Percentiles rank a stretch among this genome's conserved stretches.
Conservation (phyloP, 441 rosid species). For the Erodium trifolium region DNA sequence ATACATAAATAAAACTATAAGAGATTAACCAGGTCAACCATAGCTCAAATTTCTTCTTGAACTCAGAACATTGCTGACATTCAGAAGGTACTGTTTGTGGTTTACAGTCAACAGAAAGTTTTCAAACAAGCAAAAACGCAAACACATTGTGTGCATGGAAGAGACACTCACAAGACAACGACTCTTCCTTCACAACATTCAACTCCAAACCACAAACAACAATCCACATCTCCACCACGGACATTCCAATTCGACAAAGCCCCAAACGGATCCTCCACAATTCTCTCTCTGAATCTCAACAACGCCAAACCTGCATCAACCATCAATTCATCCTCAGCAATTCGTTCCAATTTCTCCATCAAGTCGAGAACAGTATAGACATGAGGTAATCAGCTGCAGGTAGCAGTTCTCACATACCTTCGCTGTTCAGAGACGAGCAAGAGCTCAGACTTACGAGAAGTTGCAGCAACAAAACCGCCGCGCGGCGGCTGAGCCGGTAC, state of each 20-base stretch:
- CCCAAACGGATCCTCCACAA: slow-evolving; percentile 61
- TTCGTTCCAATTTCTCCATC: background rate
- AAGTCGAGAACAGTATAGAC: too few relatives aligned
- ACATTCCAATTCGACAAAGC: slow-evolving; percentile 56
- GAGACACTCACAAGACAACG: slow-evolving; percentile 48
- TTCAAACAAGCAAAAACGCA: background rate
- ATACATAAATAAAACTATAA: too few relatives aligned
- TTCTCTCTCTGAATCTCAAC: slow-evolving; percentile 50
- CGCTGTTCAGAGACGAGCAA: slow-evolving; percentile 37
- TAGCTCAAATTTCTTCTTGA: background rate
- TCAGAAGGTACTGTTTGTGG: background rate
- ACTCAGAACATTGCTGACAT: too few relatives aligned
- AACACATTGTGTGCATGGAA: slow-evolving; percentile 5
- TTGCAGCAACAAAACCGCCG: slow-evolving; percentile 18
- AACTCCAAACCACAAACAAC: slow-evolving; percentile 75
- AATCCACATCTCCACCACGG: slow-evolving; percentile 22
- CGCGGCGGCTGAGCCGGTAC: too few relatives aligned
- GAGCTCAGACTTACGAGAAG: slow-evolving; percentile 28
- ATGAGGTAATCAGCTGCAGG: background rate
- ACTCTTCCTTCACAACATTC: slow-evolving; percentile 62
- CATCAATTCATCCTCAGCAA: background rate
- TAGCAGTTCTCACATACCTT: slow-evolving; percentile 36
- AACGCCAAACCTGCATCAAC: slow-evolving; percentile 45
- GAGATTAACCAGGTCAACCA: too few relatives aligned
- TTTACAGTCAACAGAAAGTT: background rate